Base-by-base conservation (phyloP, 768 basidiomycete genomes). In the Floccularia luteovirens region DNA sequence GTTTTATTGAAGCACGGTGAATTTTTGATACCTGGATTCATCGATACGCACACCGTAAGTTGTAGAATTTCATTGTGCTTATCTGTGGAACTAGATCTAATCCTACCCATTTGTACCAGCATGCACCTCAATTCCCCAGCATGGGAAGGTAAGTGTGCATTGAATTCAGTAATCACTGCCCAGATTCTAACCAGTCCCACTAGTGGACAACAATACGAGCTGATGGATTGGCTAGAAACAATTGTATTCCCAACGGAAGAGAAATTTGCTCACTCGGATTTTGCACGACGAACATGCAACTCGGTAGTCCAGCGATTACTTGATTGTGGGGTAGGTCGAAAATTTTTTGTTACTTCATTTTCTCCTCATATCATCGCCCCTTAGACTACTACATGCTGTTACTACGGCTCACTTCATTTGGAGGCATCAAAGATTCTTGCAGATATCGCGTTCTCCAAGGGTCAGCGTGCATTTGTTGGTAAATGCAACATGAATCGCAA, bases 351-450 rank as follows among this genome's bases (percentile, higher is more conserved):
- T 16, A 10, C 25, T 28, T 11, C 38, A 12, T n/a, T 24, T 24
- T 30, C 20, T 11, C 8, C 33, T 17, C 17, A n/a, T 7, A 12
- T 34, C 13, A 34, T 17, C 7, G 8, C 10, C 13, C 36, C 12
- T 21, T 51, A 91, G 92, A 94, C 91, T 1, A 96, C 93, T 1
- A 96, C 93, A 0, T 89, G 82, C 52, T 96, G 90, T 57, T 96
- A 93, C 59, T 94, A 89, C 54, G 89, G 79, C 5, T 83, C 79
- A 2, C 59, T 92, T 11, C 90, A 98, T 56, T 63, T 82, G 19
- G 82, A 85, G 42, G 74, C 82, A 0, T 90, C 90, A 5, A 89
- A 85, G 62, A 61, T 75, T 24, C 75, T 98, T 4, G 92, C 88
- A 1, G 79, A 90, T 30, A 73, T 87, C 24, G 73, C 84, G 7